Percentiles rank a stretch among this genome's conserved stretches.
Evolutionary conservation across 2,329 filamentous ascomycete species (phyloP).

Genomic region (Tolypocladium ovalisporum): DNA sequence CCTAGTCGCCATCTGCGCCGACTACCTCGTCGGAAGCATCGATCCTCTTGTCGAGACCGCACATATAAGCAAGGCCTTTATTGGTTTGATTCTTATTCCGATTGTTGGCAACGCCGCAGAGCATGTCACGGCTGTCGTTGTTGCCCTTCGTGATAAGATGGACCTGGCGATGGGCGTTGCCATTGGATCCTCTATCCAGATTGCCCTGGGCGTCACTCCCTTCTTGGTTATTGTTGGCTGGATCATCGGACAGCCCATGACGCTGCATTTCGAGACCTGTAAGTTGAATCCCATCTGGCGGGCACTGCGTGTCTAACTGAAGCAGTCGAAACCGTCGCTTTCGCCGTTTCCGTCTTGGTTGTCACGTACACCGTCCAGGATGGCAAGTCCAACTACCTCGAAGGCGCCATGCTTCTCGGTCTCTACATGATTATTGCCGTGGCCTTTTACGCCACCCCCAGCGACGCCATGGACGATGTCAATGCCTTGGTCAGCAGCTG

Average conservation of each 20-base stretch:
- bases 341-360: constrained; percentile 64
- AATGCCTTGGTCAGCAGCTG: background rate
- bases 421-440: constrained; percentile 51
- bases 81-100: constrained; percentile 67
- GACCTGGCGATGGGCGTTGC: constrained; percentile 66
- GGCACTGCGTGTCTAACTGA: background rate
- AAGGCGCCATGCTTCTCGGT: constrained; percentile 56
- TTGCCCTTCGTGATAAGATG: constrained; percentile 70
- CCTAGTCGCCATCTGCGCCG: constrained; percentile 62
- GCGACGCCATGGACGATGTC: constrained; percentile 31
- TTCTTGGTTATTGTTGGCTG: constrained; percentile 72
- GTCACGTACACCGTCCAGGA: constrained; percentile 71
- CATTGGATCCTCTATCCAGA: constrained; percentile 73
- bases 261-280: constrained; percentile 63
- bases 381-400: constrained; percentile 75
- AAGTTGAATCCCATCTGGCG: constrained; percentile 8
- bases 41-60: constrained; percentile 58
- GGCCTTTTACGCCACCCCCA: constrained; percentile 46
- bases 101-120: constrained; percentile 75
- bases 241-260: constrained; percentile 64
- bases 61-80: constrained; percentile 69
- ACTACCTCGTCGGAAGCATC: constrained; percentile 68
- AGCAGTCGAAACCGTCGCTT: constrained; percentile 62
- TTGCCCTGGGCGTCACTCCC: constrained; percentile 70
- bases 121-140: constrained; percentile 71